Evolutionary conservation across 352 stramenopile genomes (phyloP), one percentile per base, ranked within the genome.

Genomic region (Phytophthora sansomeana): DNA sequence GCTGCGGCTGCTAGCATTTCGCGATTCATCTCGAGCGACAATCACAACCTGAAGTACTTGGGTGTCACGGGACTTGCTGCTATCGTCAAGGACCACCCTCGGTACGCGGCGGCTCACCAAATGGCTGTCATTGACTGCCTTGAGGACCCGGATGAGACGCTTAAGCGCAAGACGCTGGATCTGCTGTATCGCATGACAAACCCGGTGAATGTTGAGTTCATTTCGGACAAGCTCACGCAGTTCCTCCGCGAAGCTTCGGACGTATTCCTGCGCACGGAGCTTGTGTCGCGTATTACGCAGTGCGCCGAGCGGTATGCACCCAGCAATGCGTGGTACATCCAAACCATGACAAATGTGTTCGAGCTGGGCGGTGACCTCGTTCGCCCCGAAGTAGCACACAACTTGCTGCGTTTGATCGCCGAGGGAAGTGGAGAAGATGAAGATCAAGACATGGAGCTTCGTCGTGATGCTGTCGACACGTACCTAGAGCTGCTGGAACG

Each of bases 111-210:
- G 6, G 95, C 98, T 48, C 98, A 99, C 86, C 98, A 99, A 89
- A 97, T 99, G 90, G 96, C 97, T 17, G 98, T 99, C 19, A 99
- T 99, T 71, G 98, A 99, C 79, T 99, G 98, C 72, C 81, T 99
- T 7, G 97, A 99, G 85, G 97, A 99, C 79, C 90, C 95, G 0
- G 98, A 99, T 78, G 98, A 99, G 81, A 99, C 98, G 35, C 85
- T 99, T 17, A 98, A 99, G 84, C 90, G 97, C 48, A 99, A 99
- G 87, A 99, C 97, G 26, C 77, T 99, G 44, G 97, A 99, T 66
- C 66, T 98, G 64, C 74, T 98, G 16, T 98, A 97, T 70, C 86
- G 95, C 64, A 99, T 99, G 97, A 99, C 96, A 21, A 99, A 99
- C 84, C 97, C 97, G 2, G 97, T 99, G 48, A 99, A 99, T 77